Conservation (phyloP, 2,329 filamentous ascomycete species). For the Ceratocystis variospora region DNA sequence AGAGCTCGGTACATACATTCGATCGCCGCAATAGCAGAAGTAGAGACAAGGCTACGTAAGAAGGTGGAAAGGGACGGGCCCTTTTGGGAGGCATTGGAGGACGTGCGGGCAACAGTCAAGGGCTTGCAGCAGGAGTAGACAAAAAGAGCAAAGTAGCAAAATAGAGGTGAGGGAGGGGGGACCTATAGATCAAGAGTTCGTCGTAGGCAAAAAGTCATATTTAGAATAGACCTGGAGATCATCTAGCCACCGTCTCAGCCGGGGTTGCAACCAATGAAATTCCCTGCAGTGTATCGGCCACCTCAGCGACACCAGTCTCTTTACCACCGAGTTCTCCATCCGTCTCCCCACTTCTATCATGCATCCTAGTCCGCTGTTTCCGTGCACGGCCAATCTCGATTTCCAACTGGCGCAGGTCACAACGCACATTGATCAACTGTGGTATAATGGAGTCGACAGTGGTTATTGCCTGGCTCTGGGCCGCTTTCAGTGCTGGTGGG, state of each 20-base stretch:
- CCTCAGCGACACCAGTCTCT: background rate
- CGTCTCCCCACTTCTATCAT: constrained; percentile 15
- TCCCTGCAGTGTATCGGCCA: background rate
- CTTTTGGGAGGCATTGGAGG: constrained; percentile 33
- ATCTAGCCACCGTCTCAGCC: background rate
- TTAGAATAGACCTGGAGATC: background rate
- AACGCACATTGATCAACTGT: constrained; percentile 41
- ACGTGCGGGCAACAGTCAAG: constrained; percentile 30
- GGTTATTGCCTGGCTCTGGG: constrained; percentile 44
- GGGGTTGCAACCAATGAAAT: background rate
- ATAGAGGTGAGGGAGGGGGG: background rate
- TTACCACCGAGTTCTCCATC: background rate
- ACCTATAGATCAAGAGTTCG: background rate
- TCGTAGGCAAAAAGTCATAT: background rate
- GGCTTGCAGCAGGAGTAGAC: constrained; percentile 18
- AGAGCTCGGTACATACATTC: constrained; percentile 39
- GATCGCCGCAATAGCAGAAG: constrained; percentile 36
- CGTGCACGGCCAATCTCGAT: constrained; percentile 51
- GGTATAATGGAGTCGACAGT: constrained; percentile 46
- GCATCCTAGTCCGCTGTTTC: constrained; percentile 40
- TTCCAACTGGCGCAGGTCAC: constrained; percentile 51
- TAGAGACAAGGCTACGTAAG: constrained; percentile 32
- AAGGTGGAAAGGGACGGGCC: constrained; percentile 25
- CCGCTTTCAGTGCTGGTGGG: constrained; percentile 38
- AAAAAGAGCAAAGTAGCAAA: background rate